A percentile compares a stretch with the other conserved stretches of the same genome.
Evolutionary conservation across 1,284 basidiomycete species (phyloP).

Genomic region (Heimioporus punctisporus): DNA sequence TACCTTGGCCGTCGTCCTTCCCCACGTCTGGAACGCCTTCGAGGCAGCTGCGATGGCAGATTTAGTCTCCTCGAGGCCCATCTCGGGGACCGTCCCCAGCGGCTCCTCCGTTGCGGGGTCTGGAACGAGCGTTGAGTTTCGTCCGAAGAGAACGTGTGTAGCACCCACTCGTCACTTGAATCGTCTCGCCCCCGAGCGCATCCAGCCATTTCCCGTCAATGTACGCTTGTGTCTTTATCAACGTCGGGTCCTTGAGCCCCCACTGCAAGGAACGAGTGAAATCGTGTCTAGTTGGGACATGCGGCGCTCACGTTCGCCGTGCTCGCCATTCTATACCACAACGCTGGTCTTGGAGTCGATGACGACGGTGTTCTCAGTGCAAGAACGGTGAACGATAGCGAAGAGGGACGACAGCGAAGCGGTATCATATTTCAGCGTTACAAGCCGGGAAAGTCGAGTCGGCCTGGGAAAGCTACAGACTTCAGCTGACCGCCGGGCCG

Average conservation of each 20-base stretch:
- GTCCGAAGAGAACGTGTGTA: neutral
- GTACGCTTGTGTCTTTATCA: conserved; percentile 77
- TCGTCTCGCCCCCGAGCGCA: conserved; percentile 70
- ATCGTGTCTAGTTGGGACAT: conserved; percentile 3
- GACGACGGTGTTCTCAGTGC: conserved; percentile 14
- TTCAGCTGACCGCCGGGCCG: neutral
- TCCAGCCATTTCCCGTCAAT: conserved; percentile 87
- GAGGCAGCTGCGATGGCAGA: conserved; percentile 79
- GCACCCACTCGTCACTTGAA: conserved; percentile 75
- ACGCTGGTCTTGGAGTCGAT: conserved; percentile 1
- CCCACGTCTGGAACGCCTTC: conserved; percentile 81
- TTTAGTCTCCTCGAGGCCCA: conserved; percentile 82
- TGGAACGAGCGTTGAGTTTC: conserved; percentile 28
- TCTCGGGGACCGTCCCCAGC: conserved; percentile 85
- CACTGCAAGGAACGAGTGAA: conserved; percentile 44
- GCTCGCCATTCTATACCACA: conserved; percentile 35
- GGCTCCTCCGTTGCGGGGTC: conserved; percentile 86
- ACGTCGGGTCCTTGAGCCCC: conserved; percentile 73
- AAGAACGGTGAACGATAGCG: conserved; percentile 19
- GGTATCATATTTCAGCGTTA: conserved; percentile 11
- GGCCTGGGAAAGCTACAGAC: conserved; percentile 5
- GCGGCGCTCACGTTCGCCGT: conserved; percentile 27
- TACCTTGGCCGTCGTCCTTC: conserved; percentile 81
- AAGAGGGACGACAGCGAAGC: conserved; percentile 12
- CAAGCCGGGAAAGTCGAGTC: neutral